Base-by-base conservation (phyloP, 1,284 basidiomycete genomes). In the Sporisorium graminicola region DNA sequence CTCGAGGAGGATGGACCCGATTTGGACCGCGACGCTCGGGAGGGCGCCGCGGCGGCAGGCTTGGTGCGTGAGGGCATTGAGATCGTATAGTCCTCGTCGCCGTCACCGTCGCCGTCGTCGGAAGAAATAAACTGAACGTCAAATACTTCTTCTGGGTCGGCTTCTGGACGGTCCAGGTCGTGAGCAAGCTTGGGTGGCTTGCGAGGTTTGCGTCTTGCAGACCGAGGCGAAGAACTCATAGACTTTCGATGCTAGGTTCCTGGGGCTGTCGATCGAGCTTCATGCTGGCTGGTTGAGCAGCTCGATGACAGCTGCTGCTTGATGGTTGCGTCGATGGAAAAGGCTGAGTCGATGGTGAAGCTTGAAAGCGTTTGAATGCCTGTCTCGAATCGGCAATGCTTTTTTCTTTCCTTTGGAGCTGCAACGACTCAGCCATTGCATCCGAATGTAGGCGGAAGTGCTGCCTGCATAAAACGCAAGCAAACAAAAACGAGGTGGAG, bases 71-170 rank as follows among this genome's bases (percentile, higher is more conserved):
- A 62, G 2, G 69, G 62, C 65, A 74, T 74, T 9, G 13, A 10
- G 9, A 26, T 35, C 22, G 9, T 29, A 5, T 43, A 22, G 35
- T n/a, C n/a, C 42, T 43, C 55, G 33, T 65, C 69, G 27, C 70
- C 64, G 27, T 64, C 49, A 42, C 52, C 59, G 4, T 65, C 69
- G 27, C 69, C 60, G 27, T 64, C 49, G 51, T 54, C 59, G 4
- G 59, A 55, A 31, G 69, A 66, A n/a, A 78, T 59, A 18, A 58
- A 60, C 8, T 76, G 65, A 5, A 78, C 58, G 40, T 75, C 70
- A 20, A 75, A 50, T 35, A 74, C 66, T 59, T 78, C 69, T 56
- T 78, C 77, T 18, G 65, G 62, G 16, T 65, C 74, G 4, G 65
- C 51, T 24, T 63, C 42, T 27, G 73, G 73, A 9, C 59, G 63